Conservation (phyloP, 495 filamentous ascomycete genomes). For the Aspergillus nidulans region DNA sequence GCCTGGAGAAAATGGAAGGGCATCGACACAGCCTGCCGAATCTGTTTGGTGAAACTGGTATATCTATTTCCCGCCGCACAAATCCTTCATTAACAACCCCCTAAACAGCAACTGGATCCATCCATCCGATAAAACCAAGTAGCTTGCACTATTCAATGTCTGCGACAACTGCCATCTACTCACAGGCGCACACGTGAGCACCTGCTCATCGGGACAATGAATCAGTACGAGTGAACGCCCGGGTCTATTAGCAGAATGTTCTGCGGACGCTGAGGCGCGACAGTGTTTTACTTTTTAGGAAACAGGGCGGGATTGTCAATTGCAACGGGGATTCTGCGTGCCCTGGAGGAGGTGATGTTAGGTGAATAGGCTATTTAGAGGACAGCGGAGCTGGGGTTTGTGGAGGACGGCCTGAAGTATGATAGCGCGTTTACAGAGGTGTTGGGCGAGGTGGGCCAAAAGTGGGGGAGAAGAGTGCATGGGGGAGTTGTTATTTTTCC, state of each 20-base stretch:
- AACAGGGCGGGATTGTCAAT: conserved; percentile 46
- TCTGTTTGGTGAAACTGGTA: no score
- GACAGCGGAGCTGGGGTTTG: conserved; percentile 21
- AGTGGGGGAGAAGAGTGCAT: conserved; percentile 20
- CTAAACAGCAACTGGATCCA: conserved; percentile 35
- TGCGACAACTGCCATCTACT: conserved; percentile 51
- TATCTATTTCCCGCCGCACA: conserved; percentile 28
- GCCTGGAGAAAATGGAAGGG: no score
- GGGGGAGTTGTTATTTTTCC: conserved; percentile 6
- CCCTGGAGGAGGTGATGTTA: conserved; percentile 45
- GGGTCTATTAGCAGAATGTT: conserved; percentile 46
- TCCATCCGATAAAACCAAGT: conserved; percentile 35
- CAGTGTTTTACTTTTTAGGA: conserved; percentile 44
- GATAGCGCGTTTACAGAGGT: conserved; percentile 25
- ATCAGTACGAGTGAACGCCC: conserved; percentile 37
- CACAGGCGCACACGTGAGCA: conserved; percentile 39
- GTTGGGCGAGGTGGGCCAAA: conserved; percentile 28
- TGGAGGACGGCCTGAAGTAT: conserved; percentile 29
- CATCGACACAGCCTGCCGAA: no score
- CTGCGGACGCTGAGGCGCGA: conserved; percentile 50
- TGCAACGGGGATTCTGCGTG: conserved; percentile 44
- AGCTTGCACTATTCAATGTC: conserved; percentile 37
- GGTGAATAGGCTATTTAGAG: conserved; percentile 41
- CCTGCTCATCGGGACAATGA: conserved; percentile 42
- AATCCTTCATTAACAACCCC: conserved; percentile 25